Conservation (phyloP, 345 rosid species). For the Syzygium aromaticum region DNA sequence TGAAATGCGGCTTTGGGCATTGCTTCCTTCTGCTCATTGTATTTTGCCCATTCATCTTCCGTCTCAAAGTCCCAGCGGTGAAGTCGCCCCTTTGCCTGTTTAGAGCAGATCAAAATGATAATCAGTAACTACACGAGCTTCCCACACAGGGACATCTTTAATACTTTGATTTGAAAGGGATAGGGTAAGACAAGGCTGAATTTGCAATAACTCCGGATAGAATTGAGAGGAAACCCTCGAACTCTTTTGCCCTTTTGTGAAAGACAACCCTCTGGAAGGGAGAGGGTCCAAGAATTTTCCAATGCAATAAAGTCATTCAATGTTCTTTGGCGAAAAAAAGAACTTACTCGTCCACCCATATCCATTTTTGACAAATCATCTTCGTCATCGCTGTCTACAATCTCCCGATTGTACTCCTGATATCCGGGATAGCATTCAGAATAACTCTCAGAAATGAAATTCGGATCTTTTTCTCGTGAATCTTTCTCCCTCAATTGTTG, state of each 20-base stretch:
- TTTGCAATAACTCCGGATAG: neutral
- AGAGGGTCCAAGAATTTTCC: neutral
- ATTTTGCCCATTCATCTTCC: conserved; percentile 95
- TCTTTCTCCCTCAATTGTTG: conserved; percentile 88
- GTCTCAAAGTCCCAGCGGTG: conserved; percentile 99
- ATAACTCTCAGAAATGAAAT: conserved; percentile 87
- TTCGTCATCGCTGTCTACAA: conserved; percentile 90
- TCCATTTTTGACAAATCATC: conserved; percentile 96
- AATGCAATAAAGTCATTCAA: neutral
- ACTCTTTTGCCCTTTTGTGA: neutral
- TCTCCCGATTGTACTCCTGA: conserved; percentile 92
- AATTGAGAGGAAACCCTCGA: neutral
- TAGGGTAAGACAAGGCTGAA: neutral
- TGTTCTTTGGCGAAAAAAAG: neutral
- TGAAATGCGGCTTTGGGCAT: conserved; percentile 99
- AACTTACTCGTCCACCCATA: conserved; percentile 93
- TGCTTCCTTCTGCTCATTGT: conserved; percentile 98
- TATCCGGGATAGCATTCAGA: conserved; percentile 99
- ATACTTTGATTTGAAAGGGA: neutral
- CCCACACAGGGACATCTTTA: neutral
- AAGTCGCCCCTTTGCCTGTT: conserved; percentile 93
- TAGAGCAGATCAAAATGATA: neutral
- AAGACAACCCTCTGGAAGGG: neutral
- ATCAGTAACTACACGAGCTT: neutral
- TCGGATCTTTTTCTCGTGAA: conserved; percentile 91